Evolutionary conservation across 2,329 filamentous ascomycete genomes (phyloP), one percentile per base, ranked within the genome.

Genomic region (Chaetothyriales sp.): DNA sequence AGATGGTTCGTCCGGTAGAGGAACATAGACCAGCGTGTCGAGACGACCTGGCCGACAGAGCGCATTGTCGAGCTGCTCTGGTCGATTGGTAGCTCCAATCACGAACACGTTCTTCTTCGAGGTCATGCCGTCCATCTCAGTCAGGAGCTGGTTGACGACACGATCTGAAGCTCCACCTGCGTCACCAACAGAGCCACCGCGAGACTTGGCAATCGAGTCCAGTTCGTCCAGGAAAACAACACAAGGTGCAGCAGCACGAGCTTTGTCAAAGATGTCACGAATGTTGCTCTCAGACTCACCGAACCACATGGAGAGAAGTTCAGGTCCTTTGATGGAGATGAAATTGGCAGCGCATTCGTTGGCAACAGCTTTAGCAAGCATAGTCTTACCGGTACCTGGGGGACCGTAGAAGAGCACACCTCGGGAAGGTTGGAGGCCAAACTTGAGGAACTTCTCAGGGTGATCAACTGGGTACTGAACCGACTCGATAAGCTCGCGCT

Each of bases 21-120:
- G 92, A 61, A 98, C 92, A 68, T 98, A 98, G 70, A 98, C 92
- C 60, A 98, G 81, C 39, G 90, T 96, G 70, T 98, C 92, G 47
- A 98, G 84, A 88, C 92, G 92, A 61, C 92, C 92, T 51, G 92
- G 92, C 79, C 92, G 89, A 79, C 90, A 95, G 62, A 98, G 79
- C 61, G 92, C 92, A 67, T 92, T 92, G 70, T 98, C 92, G 54
- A 98, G 85, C 75, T 96, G 92, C 75, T 98, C 92, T 44, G 92
- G 92, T 75, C 92, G 80, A 77, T 98, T 98, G 70, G 92, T 98
- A 45, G 92, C 92, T 68, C 92, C 92, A 63, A 98, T 98, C 59
- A 98, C 92, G 72, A 98, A 98, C 58, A 98, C 92, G 68, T 98
- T 98, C 85, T 98, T 98, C 86, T 98, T 98, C 42, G 90, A 95